A percentile compares a stretch with the other conserved stretches of the same genome.
phyloP scores from a whole-genome alignment of 805 yeast species.

The Candida ficus region DNA sequence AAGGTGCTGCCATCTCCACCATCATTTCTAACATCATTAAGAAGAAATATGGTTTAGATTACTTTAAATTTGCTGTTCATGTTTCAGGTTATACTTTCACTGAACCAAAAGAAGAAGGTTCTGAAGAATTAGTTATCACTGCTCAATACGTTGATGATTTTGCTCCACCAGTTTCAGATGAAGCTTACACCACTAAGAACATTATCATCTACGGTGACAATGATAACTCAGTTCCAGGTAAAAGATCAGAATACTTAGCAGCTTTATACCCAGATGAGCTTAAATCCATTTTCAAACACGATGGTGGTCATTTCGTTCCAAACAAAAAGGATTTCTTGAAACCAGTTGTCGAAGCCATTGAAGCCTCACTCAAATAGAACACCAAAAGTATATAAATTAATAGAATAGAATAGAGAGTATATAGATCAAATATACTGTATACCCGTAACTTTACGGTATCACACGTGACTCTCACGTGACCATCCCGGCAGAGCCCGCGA shows the following conservation, averaged over 20 bases:
- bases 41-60: constrained; percentile 27
- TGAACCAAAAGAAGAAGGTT: constrained; percentile 30
- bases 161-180: constrained; percentile 24
- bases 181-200: constrained; percentile 34
- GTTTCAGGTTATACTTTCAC: constrained; percentile 64
- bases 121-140: constrained; percentile 31
- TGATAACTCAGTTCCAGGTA: constrained; percentile 80
- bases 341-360: constrained; percentile 37
- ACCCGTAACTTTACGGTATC: neutral
- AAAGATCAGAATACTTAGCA: constrained; percentile 58
- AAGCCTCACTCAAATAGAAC: neutral
- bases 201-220: constrained; percentile 81
- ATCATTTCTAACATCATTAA: constrained; percentile 57
- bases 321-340: constrained; percentile 59
- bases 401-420: neutral
- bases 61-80: constrained; percentile 66
- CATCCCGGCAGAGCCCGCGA: neutral
- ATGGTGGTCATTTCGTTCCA: constrained; percentile 97
- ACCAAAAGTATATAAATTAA: neutral
- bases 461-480: constrained; percentile 1
- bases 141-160: constrained; percentile 30
- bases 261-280: constrained; percentile 43
- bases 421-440: neutral
- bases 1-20: constrained; percentile 88
- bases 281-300: constrained; percentile 61